phyloP scores from a whole-genome alignment of 306 rosid species.

The Vigna mungo region DNA sequence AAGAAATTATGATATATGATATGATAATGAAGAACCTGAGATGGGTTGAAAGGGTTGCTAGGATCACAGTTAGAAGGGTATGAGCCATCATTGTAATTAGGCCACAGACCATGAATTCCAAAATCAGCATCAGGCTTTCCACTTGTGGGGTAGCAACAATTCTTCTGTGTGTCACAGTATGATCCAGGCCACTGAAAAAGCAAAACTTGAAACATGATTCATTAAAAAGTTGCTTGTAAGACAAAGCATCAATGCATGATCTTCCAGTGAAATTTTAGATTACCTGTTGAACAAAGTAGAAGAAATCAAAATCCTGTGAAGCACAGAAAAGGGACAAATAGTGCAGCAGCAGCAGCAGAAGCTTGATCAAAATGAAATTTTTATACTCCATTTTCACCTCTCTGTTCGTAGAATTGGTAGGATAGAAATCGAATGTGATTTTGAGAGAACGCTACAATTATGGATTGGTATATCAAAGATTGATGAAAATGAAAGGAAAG shows the following conservation, averaged over 20 bases:
- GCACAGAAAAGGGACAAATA: constrained; percentile 50
- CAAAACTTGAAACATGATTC: neutral
- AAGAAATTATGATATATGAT: neutral
- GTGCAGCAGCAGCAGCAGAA: constrained; percentile 54
- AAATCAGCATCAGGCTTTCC: constrained; percentile 83
- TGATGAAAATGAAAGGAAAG: constrained; percentile 21
- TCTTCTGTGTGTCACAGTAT: constrained; percentile 69
- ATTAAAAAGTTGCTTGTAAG: neutral
- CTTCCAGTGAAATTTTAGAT: neutral
- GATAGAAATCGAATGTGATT: neutral
- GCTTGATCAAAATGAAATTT: constrained; percentile 46
- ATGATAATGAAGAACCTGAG: constrained; percentile 52
- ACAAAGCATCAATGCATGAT: constrained; percentile 1
- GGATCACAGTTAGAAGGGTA: constrained; percentile 82
- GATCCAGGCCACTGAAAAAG: constrained; percentile 89
- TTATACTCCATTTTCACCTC: constrained; percentile 44
- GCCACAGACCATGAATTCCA: constrained; percentile 88
- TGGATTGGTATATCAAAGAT: neutral
- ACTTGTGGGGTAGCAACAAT: constrained; percentile 79
- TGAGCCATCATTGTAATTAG: constrained; percentile 68
- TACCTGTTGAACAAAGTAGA: constrained; percentile 89
- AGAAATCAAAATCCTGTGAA: constrained; percentile 76
- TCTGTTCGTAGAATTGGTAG: neutral
- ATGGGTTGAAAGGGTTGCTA: constrained; percentile 54
- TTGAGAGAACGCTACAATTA: neutral